phyloP scores from a whole-genome alignment of 1,284 basidiomycete genomes.

The Termitomyces sp. region DNA sequence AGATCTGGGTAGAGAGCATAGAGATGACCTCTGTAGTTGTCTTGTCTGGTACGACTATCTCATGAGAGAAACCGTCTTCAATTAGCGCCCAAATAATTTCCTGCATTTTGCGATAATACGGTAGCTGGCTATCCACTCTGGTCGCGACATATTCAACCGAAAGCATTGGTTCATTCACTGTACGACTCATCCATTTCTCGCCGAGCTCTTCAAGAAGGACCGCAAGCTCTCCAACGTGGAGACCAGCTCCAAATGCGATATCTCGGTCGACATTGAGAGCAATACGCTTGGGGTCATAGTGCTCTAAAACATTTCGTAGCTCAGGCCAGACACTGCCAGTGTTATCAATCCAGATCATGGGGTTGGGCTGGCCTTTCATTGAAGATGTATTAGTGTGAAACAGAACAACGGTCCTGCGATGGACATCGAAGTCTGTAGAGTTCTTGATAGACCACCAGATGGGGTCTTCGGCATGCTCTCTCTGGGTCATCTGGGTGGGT shows the following conservation, averaged over 20 bases:
- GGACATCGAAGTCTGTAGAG: slow-evolving; percentile 43
- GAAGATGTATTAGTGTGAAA: slow-evolving; percentile 42
- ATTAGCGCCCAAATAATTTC: slow-evolving; percentile 50
- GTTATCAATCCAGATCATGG: slow-evolving; percentile 46
- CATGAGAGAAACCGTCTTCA: slow-evolving; percentile 45
- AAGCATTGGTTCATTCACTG: slow-evolving; percentile 40
- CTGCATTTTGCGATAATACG: slow-evolving; percentile 40
- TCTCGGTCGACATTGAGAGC: slow-evolving; percentile 42
- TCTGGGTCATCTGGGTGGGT: slow-evolving; percentile 35
- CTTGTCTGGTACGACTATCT: slow-evolving; percentile 34
- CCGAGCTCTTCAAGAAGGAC: slow-evolving; percentile 35
- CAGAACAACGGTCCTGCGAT: slow-evolving; percentile 44
- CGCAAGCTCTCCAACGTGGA: slow-evolving; percentile 44
- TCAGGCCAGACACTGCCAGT: slow-evolving; percentile 45
- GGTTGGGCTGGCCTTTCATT: slow-evolving; percentile 33
- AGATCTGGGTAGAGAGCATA: not conserved
- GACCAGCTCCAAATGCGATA: slow-evolving; percentile 46
- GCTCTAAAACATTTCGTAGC: slow-evolving; percentile 31
- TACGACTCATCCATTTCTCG: slow-evolving; percentile 33
- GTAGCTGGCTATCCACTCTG: slow-evolving; percentile 36
- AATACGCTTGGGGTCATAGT: slow-evolving; percentile 35
- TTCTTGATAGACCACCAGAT: slow-evolving; percentile 49
- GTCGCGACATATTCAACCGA: slow-evolving; percentile 46
- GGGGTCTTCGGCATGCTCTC: slow-evolving; percentile 51
- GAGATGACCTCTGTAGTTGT: slow-evolving; percentile 39